Evolutionary conservation across 805 yeast species (phyloP).

Genomic region (Sporopachydermia quercuum): DNA sequence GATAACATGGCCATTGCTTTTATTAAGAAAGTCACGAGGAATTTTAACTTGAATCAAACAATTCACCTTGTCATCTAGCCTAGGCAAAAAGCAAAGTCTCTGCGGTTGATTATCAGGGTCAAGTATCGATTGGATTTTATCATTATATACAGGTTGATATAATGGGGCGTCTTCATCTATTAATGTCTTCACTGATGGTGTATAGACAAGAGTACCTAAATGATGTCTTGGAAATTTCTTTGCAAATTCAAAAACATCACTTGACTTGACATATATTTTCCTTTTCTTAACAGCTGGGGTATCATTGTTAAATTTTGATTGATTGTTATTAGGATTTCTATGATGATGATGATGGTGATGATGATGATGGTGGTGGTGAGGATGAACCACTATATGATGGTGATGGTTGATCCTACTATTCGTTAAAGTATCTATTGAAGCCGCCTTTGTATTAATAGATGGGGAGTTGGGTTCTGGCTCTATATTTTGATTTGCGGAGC

Average conservation of each 20-base stretch:
- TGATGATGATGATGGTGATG: conserved; percentile 5
- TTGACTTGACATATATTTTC: conserved; percentile 21
- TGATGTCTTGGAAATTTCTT: conserved; percentile 27
- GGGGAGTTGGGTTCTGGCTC: too few species aligned
- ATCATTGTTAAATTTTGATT: not conserved
- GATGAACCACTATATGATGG: conserved; percentile 16
- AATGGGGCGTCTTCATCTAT: not conserved
- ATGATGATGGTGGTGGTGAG: conserved; percentile 6
- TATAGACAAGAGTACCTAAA: conserved; percentile 45
- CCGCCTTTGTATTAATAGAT: too few species aligned
- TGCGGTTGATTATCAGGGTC: not conserved
- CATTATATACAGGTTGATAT: not conserved
- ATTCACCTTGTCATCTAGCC: conserved; percentile 17
- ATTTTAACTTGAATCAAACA: conserved; percentile 39
- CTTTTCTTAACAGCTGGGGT: conserved; percentile 12
- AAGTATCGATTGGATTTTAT: not conserved
- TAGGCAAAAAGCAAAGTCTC: not conserved
- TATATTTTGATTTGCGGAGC: too few species aligned
- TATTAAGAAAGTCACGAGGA: conserved; percentile 28
- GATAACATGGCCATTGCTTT: conserved; percentile 24
- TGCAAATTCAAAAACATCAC: conserved; percentile 26
- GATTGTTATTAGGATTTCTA: not conserved
- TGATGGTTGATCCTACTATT: too few species aligned
- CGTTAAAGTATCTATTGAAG: too few species aligned
- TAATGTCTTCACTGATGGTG: conserved; percentile 16